These are phyloP conservation scores for Amanita inopinata DNA, from an alignment of 768 basidiomycete genomes.

Conservation along the genomic window DNA sequence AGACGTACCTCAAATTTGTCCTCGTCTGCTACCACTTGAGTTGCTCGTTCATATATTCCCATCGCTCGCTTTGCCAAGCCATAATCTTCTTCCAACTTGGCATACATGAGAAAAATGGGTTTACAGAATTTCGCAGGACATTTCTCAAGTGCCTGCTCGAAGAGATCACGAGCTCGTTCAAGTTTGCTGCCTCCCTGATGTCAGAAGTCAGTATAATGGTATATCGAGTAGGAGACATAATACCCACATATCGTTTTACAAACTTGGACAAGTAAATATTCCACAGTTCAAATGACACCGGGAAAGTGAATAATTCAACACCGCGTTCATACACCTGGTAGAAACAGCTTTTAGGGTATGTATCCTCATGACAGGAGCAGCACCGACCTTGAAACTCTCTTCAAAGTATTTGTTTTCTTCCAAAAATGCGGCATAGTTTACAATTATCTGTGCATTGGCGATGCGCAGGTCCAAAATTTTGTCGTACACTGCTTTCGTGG, in stretches of 20 bases:
- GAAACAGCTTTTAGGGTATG: constrained; percentile 10
- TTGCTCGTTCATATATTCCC: constrained; percentile 91
- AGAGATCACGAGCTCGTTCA: constrained; percentile 93
- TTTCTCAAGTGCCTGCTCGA: constrained; percentile 95
- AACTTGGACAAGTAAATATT: constrained; percentile 98
- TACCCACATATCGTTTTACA: constrained; percentile 85
- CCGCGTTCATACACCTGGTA: constrained; percentile 88
- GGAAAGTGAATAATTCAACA: constrained; percentile 95
- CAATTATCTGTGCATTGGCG: constrained; percentile 94
- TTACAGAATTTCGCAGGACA: constrained; percentile 94
- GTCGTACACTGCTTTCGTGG: constrained; percentile 88
- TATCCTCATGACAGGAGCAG: background rate
- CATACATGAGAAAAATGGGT: constrained; percentile 91
- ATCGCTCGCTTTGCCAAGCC: constrained; percentile 95
- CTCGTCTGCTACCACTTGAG: constrained; percentile 72
- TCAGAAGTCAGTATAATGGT: constrained; percentile 4
- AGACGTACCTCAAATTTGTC: constrained; percentile 87
- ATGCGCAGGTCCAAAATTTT: constrained; percentile 94
- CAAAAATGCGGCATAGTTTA: constrained; percentile 94
- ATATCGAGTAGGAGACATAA: background rate
- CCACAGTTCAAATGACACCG: constrained; percentile 98
- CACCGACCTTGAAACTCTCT: constrained; percentile 86
- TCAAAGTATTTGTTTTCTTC: constrained; percentile 99
- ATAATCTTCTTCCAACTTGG: constrained; percentile 89
- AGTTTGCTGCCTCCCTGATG: constrained; percentile 82